Evolutionary conservation across 306 rosid species (phyloP), one percentile per base, ranked within the genome.

Genomic region (Crataegus laevigata): DNA sequence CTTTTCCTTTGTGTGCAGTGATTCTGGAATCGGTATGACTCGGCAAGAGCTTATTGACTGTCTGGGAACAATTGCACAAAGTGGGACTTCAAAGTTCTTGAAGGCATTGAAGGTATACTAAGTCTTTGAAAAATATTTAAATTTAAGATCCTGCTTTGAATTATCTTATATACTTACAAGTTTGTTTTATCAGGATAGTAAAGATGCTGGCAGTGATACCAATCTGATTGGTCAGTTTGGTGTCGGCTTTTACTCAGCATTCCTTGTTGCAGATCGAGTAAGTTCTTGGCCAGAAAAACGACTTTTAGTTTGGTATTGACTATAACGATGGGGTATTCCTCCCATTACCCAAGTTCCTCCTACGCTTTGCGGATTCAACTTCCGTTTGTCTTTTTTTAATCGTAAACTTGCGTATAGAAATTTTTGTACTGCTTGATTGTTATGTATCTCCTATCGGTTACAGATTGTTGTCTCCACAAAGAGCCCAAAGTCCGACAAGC

Each of bases 21-120:
- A 96, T 75, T 81, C 96, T 64, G 99, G 99, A 55, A 90, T 96
- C 10, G 99, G 99, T 57, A 96, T 96, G 99, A 92, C 96, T 24
- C 90, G 77, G 78, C 87, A 90, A 80, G 98, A 96, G 65, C 90
- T 96, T 79, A 82, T 96, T 71, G 99, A 96, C 76, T 96, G 99
- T 81, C 97, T 92, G 84, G 99, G 97, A 82, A 96, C 99, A 75
- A 96, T 96, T 78, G 98, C 99, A 38, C 99, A 96, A 83, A 96
- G 99, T 92, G 96, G 99, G 52, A 92, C 98, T 36, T 90, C 99
- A 36, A 96, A 96, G 83, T 96, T 92, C 80, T 89, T 90, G 90
- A 89, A 92, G 87, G 90, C 91, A 29, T 36, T 96, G 79, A 92
- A 92, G 97, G 99, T 94, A 74, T 70, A 61, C 10, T 66, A 42